Percentiles rank a stretch among this genome's conserved stretches.
Conservation (phyloP, 768 basidiomycete species). For the Naganishia onofrii region DNA sequence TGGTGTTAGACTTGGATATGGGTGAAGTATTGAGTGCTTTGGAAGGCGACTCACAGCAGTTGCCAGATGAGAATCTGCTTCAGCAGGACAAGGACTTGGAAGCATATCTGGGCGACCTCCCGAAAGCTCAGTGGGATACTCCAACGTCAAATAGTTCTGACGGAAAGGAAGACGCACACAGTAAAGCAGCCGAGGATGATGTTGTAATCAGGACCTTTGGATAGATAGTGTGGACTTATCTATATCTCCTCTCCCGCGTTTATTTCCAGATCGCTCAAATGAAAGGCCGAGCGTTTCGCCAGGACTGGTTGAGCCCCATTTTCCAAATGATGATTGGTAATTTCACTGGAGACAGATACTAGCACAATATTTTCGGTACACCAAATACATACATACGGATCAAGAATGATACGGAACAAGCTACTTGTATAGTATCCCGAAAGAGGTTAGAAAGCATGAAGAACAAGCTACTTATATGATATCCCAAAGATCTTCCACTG, state of each 20-base stretch:
- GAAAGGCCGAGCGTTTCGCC: neutral
- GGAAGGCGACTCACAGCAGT: neutral
- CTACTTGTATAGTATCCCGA: slow-evolving; percentile 75
- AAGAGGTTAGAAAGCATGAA: slow-evolving; percentile 49
- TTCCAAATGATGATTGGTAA: neutral
- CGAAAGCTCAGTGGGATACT: slow-evolving; percentile 10
- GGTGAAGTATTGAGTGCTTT: neutral
- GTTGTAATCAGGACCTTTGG: neutral
- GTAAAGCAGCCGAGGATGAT: neutral
- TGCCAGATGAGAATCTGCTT: neutral
- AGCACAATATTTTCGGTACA: slow-evolving; percentile 7
- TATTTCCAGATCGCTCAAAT: neutral
- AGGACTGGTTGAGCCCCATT: neutral
- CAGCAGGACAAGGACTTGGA: slow-evolving; percentile 6
- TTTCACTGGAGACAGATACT: neutral
- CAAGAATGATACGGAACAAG: neutral
- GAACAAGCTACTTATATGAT: slow-evolving; percentile 59
- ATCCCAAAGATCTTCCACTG: slow-evolving; percentile 85
- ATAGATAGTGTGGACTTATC: neutral
- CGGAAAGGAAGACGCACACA: neutral
- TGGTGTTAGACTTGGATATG: neutral
- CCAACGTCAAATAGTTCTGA: neutral
- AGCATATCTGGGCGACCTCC: neutral
- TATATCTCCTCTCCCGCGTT: neutral
- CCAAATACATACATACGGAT: slow-evolving; percentile 2